Evolutionary conservation across 2,329 filamentous ascomycete species (phyloP).

Genomic region (Colletotrichum aenigma): DNA sequence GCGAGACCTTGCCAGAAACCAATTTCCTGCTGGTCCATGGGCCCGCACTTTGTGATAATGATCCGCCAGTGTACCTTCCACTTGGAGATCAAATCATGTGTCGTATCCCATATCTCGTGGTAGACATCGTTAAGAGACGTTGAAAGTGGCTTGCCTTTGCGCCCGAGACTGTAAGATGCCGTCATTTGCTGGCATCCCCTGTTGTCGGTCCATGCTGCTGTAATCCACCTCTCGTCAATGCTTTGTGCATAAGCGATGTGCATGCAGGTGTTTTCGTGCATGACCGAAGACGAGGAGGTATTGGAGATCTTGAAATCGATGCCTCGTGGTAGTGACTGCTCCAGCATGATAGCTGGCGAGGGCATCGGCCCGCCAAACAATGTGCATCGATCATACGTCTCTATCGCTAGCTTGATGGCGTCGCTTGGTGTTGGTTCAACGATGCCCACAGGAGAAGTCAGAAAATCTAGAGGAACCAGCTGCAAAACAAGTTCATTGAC

Average conservation of each 20-base stretch:
- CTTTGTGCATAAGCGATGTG: constrained; percentile 82
- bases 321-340: constrained; percentile 69
- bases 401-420: constrained; percentile 68
- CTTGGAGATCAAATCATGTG: constrained; percentile 71
- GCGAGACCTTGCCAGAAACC: constrained; percentile 62
- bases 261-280: constrained; percentile 80
- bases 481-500: constrained; percentile 77
- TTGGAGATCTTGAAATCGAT: constrained; percentile 77
- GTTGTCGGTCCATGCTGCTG: constrained; percentile 81
- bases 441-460: constrained; percentile 67
- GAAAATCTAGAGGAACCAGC: constrained; percentile 70
- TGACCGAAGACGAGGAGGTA: constrained; percentile 72
- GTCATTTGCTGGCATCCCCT: constrained; percentile 75
- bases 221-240: constrained; percentile 78
- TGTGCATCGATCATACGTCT: constrained; percentile 79
- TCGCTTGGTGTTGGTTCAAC: constrained; percentile 66
- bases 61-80: constrained; percentile 79
- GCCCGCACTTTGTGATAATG: constrained; percentile 73
- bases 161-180: constrained; percentile 73
- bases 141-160: constrained; percentile 57
- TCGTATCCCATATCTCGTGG: constrained; percentile 79
- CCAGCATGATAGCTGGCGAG: constrained; percentile 74
- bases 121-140: constrained; percentile 67
- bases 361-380: constrained; percentile 60
- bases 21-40: constrained; percentile 70